Evolutionary conservation across 2,329 filamentous ascomycete genomes (phyloP).

Genomic region (Dendrostoma leiphaemia): DNA sequence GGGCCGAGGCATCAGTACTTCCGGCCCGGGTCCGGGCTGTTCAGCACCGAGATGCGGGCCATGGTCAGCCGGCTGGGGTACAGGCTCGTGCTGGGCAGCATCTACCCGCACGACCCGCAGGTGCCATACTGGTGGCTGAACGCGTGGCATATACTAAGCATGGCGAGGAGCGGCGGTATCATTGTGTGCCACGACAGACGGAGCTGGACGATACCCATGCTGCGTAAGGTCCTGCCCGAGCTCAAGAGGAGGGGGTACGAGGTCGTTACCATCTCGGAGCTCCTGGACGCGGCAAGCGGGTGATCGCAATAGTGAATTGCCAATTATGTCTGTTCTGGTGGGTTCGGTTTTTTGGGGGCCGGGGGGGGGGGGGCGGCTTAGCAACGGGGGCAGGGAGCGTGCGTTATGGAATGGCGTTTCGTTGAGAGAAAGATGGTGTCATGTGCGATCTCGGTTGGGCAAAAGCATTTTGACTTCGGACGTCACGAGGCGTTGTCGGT

Average conservation of each 20-base stretch:
- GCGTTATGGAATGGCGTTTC: too few species aligned
- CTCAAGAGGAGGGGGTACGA: constrained; percentile 67
- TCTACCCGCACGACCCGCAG: constrained; percentile 92
- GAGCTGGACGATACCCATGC: constrained; percentile 79
- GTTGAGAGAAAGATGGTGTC: neutral
- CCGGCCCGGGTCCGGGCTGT: constrained; percentile 81
- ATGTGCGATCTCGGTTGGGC: neutral
- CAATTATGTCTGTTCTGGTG: neutral
- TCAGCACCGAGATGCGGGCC: constrained; percentile 67
- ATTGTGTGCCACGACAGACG: constrained; percentile 85
- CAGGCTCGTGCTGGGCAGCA: constrained; percentile 72
- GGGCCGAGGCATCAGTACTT: constrained; percentile 64
- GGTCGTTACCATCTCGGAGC: constrained; percentile 68
- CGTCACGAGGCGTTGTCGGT: neutral
- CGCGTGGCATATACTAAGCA: constrained; percentile 75
- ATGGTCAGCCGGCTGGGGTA: constrained; percentile 63
- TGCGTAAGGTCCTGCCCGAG: constrained; percentile 69
- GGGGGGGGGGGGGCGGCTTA: neutral
- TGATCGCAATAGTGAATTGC: neutral
- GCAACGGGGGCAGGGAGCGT: too few species aligned
- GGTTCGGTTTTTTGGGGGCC: neutral
- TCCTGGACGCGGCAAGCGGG: constrained; percentile 44
- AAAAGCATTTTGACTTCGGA: too few species aligned
- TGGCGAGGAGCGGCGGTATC: constrained; percentile 73
- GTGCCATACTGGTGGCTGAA: constrained; percentile 69